Percentiles rank a stretch among this genome's conserved stretches.
phyloP scores from a whole-genome alignment of 2,329 filamentous ascomycete species.

The Didymellaceae sp. region DNA sequence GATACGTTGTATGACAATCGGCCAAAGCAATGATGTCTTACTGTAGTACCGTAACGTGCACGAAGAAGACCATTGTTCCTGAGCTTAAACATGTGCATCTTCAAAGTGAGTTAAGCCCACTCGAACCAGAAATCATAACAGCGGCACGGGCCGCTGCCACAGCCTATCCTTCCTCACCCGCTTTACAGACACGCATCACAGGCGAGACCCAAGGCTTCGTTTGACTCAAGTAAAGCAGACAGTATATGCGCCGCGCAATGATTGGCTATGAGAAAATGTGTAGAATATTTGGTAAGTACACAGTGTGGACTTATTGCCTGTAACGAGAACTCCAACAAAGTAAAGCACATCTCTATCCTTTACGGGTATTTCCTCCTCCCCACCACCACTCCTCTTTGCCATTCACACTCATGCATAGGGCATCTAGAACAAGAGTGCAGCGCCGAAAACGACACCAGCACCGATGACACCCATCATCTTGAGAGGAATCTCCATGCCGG shows the following conservation, averaged over 20 bases:
- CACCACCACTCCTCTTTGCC: background rate
- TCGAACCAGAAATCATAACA: no score
- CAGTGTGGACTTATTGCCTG: background rate
- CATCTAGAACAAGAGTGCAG: constrained; percentile 39
- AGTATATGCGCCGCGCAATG: constrained; percentile 10
- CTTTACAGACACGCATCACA: background rate
- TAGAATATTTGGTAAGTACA: background rate
- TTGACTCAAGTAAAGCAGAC: background rate
- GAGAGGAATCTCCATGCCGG: constrained; percentile 35
- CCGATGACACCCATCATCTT: constrained; percentile 39
- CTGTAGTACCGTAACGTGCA: no score
- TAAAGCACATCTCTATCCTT: constrained; percentile 10
- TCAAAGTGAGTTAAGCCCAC: no score
- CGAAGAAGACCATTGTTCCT: no score
- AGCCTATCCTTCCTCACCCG: no score
- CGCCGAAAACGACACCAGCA: constrained; percentile 42
- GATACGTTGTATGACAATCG: no score
- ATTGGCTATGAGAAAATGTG: constrained; percentile 4
- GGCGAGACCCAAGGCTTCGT: no score
- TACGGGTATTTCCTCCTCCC: constrained; percentile 16
- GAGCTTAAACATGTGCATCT: no score
- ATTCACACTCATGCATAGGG: background rate
- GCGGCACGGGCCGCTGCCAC: background rate
- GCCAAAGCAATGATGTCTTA: no score
- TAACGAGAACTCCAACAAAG: constrained; percentile 10